These are phyloP conservation scores for Macadamia tetraphylla DNA, from an alignment of 164 flowering plant species.

Conservation along the genomic window DNA sequence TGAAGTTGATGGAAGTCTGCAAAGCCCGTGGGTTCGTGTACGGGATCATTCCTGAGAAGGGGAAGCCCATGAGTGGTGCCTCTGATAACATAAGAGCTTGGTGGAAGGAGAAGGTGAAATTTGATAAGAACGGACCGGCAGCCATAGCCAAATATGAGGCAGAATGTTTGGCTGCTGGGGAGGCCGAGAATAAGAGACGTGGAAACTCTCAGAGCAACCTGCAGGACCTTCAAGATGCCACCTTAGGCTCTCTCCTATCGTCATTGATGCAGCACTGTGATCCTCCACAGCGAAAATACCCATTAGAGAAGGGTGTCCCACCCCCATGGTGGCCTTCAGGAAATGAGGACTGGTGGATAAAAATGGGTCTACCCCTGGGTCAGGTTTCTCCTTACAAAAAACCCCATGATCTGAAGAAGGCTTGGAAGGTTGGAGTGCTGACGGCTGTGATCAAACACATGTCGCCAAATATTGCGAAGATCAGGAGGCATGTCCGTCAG, in stretches of 20 bases:
- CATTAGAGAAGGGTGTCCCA: conserved; percentile 33
- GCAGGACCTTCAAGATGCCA: conserved; percentile 33
- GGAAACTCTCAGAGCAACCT: conserved; percentile 18
- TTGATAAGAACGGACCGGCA: conserved; percentile 59
- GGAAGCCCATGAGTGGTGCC: conserved; percentile 61
- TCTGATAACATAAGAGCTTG: conserved; percentile 62
- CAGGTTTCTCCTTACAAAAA: conserved; percentile 37
- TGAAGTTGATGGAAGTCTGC: conserved; percentile 64
- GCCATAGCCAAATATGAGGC: conserved; percentile 50
- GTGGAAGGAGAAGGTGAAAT: conserved; percentile 67
- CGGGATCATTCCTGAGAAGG: conserved; percentile 66
- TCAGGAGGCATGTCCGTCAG: conserved; percentile 59
- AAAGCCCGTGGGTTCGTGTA: conserved; percentile 64
- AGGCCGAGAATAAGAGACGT: conserved; percentile 12
- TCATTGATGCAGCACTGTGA: conserved; percentile 42
- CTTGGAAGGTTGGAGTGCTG: conserved; percentile 45
- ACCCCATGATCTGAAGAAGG: conserved; percentile 46
- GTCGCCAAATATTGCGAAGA: conserved; percentile 84
- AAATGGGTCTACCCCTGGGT: conserved; percentile 24
- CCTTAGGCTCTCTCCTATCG: conserved; percentile 35
- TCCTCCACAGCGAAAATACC: conserved; percentile 37
- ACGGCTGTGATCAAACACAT: conserved; percentile 88
- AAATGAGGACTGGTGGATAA: conserved; percentile 33
- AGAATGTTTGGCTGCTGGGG: conserved; percentile 18
- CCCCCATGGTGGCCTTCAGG: conserved; percentile 46